phyloP scores from a whole-genome alignment of 768 basidiomycete species.

The Pisolithus microcarpus region DNA sequence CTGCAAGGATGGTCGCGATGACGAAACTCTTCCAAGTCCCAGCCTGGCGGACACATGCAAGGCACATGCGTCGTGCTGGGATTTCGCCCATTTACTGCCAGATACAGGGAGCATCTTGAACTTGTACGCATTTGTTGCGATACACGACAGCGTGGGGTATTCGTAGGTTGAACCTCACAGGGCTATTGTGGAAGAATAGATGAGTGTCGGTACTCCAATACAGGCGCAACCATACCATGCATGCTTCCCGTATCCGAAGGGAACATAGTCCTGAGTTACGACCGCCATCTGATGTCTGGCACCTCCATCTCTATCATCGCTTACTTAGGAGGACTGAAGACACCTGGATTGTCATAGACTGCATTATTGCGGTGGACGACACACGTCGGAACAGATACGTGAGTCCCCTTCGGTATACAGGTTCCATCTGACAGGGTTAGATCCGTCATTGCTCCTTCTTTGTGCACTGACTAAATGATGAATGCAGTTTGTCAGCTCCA shows the following conservation, averaged over 20 bases:
- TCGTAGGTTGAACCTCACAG: constrained; percentile 41
- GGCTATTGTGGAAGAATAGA: constrained; percentile 11
- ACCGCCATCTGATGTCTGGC: constrained; percentile 30
- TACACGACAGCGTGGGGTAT: too few species aligned
- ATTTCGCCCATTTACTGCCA: too few species aligned
- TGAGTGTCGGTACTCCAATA: too few species aligned
- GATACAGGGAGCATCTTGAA: too few species aligned
- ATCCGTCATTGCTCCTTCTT: constrained; percentile 27
- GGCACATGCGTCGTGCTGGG: too few species aligned
- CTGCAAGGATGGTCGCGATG: too few species aligned
- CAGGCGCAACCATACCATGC: too few species aligned
- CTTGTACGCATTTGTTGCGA: too few species aligned
- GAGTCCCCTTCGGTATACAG: constrained; percentile 28
- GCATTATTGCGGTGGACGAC: constrained; percentile 14
- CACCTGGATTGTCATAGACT: constrained; percentile 26
- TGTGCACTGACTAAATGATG: constrained; percentile 19
- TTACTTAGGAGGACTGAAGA: constrained; percentile 36
- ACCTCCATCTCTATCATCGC: constrained; percentile 25
- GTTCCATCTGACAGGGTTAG: constrained; percentile 34
- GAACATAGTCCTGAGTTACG: constrained; percentile 25
- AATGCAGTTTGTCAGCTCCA: too few species aligned
- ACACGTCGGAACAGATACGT: constrained; percentile 14
- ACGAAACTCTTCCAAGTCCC: too few species aligned
- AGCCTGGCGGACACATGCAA: too few species aligned
- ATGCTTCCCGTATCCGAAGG: too few species aligned